These are phyloP conservation scores for Leccinum subrobustum DNA, from an alignment of 1,284 basidiomycete genomes.

Conservation along the genomic window DNA sequence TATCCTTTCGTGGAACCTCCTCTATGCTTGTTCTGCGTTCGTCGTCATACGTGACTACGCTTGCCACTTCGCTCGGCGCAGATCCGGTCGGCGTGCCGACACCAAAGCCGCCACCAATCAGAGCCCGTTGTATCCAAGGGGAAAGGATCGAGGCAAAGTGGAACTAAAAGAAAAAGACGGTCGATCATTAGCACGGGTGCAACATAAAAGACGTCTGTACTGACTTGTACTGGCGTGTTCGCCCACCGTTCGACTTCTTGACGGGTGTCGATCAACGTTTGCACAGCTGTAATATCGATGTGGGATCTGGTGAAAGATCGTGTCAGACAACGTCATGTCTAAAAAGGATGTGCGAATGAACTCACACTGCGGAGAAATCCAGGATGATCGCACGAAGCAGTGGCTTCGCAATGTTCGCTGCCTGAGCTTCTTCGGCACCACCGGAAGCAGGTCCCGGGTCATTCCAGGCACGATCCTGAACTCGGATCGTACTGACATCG, in stretches of 20 bases:
- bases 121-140: slow-evolving; percentile 90
- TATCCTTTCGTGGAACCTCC: slow-evolving; percentile 25
- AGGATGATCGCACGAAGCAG: slow-evolving; percentile 83
- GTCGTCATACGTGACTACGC: slow-evolving; percentile 64
- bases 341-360: slow-evolving; percentile 9
- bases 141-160: slow-evolving; percentile 89
- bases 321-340: slow-evolving; percentile 1
- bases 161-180: slow-evolving; percentile 47
- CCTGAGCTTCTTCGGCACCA: slow-evolving; percentile 46
- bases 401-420: slow-evolving; percentile 61
- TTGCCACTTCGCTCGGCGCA: slow-evolving; percentile 64
- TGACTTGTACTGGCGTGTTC: slow-evolving; percentile 75
- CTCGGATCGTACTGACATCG: slow-evolving; percentile 62
- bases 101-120: slow-evolving; percentile 88
- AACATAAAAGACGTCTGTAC: slow-evolving; percentile 7
- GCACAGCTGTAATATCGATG: slow-evolving; percentile 86
- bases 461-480: slow-evolving; percentile 91
- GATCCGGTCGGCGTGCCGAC: slow-evolving; percentile 45
- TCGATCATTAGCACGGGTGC: not conserved
- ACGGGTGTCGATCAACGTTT: slow-evolving; percentile 88
- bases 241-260: slow-evolving; percentile 88
- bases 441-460: slow-evolving; percentile 75
- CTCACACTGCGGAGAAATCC: slow-evolving; percentile 87
- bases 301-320: slow-evolving; percentile 51
- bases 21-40: slow-evolving; percentile 32